Evolutionary conservation across 2,329 filamentous ascomycete species (phyloP), one percentile per base, ranked within the genome.

Genomic region (Cyphellophora attinorum): DNA sequence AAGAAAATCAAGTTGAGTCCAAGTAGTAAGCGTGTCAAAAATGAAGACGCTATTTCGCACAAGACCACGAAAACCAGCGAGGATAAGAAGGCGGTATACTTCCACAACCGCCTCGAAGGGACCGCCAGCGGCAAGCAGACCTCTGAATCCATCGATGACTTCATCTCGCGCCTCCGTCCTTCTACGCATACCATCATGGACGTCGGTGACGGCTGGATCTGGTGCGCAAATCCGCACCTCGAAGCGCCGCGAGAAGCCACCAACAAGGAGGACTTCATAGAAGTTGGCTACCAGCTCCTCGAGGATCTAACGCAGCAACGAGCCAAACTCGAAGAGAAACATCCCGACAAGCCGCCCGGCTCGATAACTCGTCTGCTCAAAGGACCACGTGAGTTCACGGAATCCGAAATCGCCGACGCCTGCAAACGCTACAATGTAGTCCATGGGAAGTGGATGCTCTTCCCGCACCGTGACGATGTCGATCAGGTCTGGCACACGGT

Each of bases 371-470:
- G 54, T 10, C 56, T 56, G 30, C 50, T 74, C 35, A 57, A 52
- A 6, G 52, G 60, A 6, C 52, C 67, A 19, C 56, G 62, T 8
- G 55, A 61, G 10, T 48, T 52, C 12, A 53, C 74, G 5, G 64
- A 72, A 44, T 47, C 57, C 6, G 67, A 76, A 27, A 71, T 93
- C 13, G 60, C 77, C 11, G 59, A 66, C 12, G 56, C 82, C 13
- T 84, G 84, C 1, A 64, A 68, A 6, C 61, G 69, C 12, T 44
- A 43, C 3, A 33, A 38, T 11, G 41, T 50, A 23, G 46, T 37
- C 3, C 27, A 21, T 2, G 52, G 52, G 3, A 55, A 81, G 74
- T 88, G 83, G 83, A 81, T 88, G 76, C 53, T 89, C 2, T 86
- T 85, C 45, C 72, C 70, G 10, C 49, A 59, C 1, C 52, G 61